These are phyloP conservation scores for Fusarium tuaranense DNA, from an alignment of 2,329 filamentous ascomycete species.

Conservation along the genomic window DNA sequence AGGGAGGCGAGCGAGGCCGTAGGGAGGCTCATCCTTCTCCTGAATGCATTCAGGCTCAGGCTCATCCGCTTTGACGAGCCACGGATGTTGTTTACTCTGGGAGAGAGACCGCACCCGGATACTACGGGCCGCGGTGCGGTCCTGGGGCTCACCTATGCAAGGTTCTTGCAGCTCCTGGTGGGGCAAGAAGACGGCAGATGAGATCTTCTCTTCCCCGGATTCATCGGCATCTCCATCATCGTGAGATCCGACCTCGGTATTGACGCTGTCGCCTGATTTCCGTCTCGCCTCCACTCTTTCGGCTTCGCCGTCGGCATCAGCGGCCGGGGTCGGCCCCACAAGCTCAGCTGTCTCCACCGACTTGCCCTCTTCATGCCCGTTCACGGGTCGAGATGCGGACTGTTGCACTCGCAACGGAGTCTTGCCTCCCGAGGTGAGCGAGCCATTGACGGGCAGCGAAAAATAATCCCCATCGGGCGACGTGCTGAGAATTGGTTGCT, in stretches of 20 bases:
- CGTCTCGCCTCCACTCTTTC: constrained; percentile 49
- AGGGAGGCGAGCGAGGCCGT: constrained; percentile 41
- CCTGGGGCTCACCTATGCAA: constrained; percentile 46
- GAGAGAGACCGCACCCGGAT: constrained; percentile 59
- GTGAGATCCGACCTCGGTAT: constrained; percentile 51
- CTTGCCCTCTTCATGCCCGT: constrained; percentile 37
- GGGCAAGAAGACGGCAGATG: constrained; percentile 85
- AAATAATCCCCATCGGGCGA: constrained; percentile 44
- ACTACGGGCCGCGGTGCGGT: constrained; percentile 57
- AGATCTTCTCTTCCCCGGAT: constrained; percentile 86
- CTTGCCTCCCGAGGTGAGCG: constrained; percentile 12
- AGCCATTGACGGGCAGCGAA: constrained; percentile 26
- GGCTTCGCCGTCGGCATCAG: constrained; percentile 39
- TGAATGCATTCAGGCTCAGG: constrained; percentile 50
- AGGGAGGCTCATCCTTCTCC: constrained; percentile 36
- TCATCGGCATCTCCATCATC: constrained; percentile 58
- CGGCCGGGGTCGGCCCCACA: constrained; percentile 42
- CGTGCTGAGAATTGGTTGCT: constrained; percentile 32
- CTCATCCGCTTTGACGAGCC: constrained; percentile 70
- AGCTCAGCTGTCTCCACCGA: constrained; percentile 31
- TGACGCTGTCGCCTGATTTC: constrained; percentile 53
- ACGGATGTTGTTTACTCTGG: constrained; percentile 58
- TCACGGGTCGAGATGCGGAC: constrained; percentile 25
- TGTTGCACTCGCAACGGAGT: constrained; percentile 31
- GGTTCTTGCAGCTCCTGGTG: constrained; percentile 69